Evolutionary conservation across 2,329 filamentous ascomycete genomes (phyloP).

Genomic region (Aspergillus texensis): DNA sequence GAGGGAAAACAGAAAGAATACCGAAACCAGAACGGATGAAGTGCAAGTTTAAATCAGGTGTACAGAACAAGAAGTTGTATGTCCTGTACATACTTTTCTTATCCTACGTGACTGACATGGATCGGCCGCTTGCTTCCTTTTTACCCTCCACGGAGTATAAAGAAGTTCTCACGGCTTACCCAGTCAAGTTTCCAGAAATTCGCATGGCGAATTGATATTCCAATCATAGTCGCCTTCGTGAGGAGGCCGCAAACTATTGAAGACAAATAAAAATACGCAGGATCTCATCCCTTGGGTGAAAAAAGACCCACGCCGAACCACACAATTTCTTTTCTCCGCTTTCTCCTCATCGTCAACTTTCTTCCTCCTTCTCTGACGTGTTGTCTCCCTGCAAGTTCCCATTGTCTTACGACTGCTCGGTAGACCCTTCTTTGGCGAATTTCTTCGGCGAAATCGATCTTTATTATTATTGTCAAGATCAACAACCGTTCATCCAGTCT

Average conservation of each 20-base stretch:
- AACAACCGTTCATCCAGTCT: neutral
- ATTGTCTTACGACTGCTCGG: neutral
- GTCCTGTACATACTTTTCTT: no score
- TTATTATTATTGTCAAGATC: neutral
- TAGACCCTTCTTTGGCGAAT: neutral
- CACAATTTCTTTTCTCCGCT: slow-evolving; percentile 4
- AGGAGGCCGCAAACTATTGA: neutral
- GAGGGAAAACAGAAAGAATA: neutral
- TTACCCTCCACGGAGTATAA: neutral
- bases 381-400: neutral
- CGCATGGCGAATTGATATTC: neutral
- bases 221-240: neutral
- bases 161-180: neutral
- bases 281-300: neutral
- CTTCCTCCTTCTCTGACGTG: neutral
- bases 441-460: neutral
- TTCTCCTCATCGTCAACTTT: neutral
- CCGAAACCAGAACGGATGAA: neutral
- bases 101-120: no score
- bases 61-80: no score
- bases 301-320: neutral
- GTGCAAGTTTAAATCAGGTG: neutral
- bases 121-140: neutral
- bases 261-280: neutral
- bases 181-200: neutral